These are phyloP conservation scores for Tuber magnatum DNA, from an alignment of 495 filamentous ascomycete species.

Conservation along the genomic window DNA sequence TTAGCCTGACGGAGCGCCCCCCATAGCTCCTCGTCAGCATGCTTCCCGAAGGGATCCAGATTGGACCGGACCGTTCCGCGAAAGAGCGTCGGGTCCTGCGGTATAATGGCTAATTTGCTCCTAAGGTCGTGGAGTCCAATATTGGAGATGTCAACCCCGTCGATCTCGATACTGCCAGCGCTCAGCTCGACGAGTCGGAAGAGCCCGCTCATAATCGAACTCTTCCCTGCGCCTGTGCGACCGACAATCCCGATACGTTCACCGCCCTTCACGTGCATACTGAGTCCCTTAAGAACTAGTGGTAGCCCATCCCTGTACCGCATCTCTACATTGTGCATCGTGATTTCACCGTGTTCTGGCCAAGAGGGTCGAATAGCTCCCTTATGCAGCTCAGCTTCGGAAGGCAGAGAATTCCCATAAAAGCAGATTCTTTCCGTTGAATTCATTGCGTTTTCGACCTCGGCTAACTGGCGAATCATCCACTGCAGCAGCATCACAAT, in stretches of 20 bases:
- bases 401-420: conserved; percentile 79
- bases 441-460: conserved; percentile 97
- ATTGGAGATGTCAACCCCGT: conserved; percentile 78
- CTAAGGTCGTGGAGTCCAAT: conserved; percentile 81
- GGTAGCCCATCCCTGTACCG: conserved; percentile 78
- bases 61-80: conserved; percentile 83
- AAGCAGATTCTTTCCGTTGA: conserved; percentile 88
- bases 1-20: conserved; percentile 73
- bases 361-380: conserved; percentile 56
- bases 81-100: conserved; percentile 94
- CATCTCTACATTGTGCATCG: conserved; percentile 82
- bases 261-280: conserved; percentile 69
- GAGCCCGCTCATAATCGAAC: conserved; percentile 83
- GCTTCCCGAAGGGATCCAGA: conserved; percentile 84
- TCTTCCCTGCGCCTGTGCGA: conserved; percentile 90
- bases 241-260: conserved; percentile 92
- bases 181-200: conserved; percentile 86
- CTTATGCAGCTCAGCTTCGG: conserved; percentile 75
- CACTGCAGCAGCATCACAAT: conserved; percentile 98
- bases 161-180: conserved; percentile 76
- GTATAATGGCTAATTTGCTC: conserved; percentile 85
- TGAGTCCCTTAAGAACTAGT: conserved; percentile 70
- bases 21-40: conserved; percentile 83
- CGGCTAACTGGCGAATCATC: conserved; percentile 85
- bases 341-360: conserved; percentile 79